Evolutionary conservation across 202 grass and related monocot genomes (phyloP), one percentile per base, ranked within the genome.

Genomic region (Zoysia matrella): DNA sequence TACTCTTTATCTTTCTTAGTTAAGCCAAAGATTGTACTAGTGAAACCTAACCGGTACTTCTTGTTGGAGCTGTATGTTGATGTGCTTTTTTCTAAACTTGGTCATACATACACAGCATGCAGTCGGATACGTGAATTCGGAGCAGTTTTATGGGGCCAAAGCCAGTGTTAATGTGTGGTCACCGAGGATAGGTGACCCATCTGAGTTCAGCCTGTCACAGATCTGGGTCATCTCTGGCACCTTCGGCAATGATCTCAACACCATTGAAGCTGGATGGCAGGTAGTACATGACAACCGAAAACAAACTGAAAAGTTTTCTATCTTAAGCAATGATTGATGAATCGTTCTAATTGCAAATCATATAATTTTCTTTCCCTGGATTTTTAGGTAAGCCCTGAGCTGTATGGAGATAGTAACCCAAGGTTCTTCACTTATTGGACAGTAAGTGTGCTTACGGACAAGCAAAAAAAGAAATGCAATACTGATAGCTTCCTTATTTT

Each of bases 261-360:
- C 95, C 74, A 93, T 97, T 48, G 95, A 97, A 89, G 95, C 92
- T 86, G 95, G 95, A 79, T 97, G 95, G 95, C 95, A 94, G 95
- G 95, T 97, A 47, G 5, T 47, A 6, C 16, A 58, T 78, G 51
- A 30, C 40, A 55, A 11, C 11, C 2, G 8, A 13, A 43, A 52
- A 39, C 11, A 30, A 61, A 43, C 12, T 12, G 22, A 30, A 18
- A 57, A 1, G 22, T 15, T 5, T 73, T 43, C 14, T 9, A 50
- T 70, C 3, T 41, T 53, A 66, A 70, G 18, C 18, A 75, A 42
- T 65, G 50, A 71, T 47, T 56, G 36, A 42, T 48, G 8, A 36
- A 49, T 71, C 62, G 30, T 44, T 58, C 5, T 52, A 79, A 5
- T 40, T 4, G 22, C 9, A 73, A 60, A 51, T 67, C 18, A 18